phyloP scores from a whole-genome alignment of 805 yeast genomes.

The Yarrowia phangngaensis region DNA sequence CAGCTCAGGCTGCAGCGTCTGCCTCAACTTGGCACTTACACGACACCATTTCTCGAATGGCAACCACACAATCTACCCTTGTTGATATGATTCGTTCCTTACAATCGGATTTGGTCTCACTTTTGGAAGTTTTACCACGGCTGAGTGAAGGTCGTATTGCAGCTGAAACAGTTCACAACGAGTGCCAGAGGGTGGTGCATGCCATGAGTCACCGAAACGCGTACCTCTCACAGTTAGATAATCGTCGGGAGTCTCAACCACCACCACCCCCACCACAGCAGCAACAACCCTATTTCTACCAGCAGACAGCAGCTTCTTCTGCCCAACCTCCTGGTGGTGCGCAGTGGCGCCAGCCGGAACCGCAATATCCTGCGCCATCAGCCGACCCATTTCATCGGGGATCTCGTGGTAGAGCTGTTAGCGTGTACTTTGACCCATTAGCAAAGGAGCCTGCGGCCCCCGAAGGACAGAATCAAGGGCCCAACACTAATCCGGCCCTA shows the following conservation, averaged over 20 bases:
- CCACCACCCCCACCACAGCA: slow-evolving; percentile 21
- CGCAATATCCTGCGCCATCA: slow-evolving; percentile 23
- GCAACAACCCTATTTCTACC: slow-evolving; percentile 26
- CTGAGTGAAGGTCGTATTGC: slow-evolving; percentile 13
- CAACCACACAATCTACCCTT: slow-evolving; percentile 7
- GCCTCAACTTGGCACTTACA: slow-evolving; percentile 20
- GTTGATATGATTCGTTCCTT: slow-evolving; percentile 13
- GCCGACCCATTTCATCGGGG: slow-evolving; percentile 21
- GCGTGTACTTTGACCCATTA: slow-evolving; percentile 17
- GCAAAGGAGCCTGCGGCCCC: slow-evolving; percentile 26
- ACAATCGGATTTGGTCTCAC: slow-evolving; percentile 5
- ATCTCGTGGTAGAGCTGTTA: slow-evolving; percentile 17
- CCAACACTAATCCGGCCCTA: slow-evolving; percentile 2
- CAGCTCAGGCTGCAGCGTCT: slow-evolving; percentile 25
- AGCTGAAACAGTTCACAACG: slow-evolving; percentile 11
- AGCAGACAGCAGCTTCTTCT: slow-evolving; percentile 19
- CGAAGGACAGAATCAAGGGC: slow-evolving; percentile 18
- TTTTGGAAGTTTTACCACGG: slow-evolving; percentile 14
- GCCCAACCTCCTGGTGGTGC: slow-evolving; percentile 17
- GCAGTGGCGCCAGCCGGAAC: slow-evolving; percentile 16
- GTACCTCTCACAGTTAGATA: slow-evolving; percentile 10
- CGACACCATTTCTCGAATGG: slow-evolving; percentile 16
- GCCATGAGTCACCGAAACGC: slow-evolving; percentile 21
- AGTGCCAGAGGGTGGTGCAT: slow-evolving; percentile 22
- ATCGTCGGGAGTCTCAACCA: slow-evolving; percentile 24